Evolutionary conservation across 805 yeast species (phyloP).

Genomic region (Diddensiella santjacobensis): DNA sequence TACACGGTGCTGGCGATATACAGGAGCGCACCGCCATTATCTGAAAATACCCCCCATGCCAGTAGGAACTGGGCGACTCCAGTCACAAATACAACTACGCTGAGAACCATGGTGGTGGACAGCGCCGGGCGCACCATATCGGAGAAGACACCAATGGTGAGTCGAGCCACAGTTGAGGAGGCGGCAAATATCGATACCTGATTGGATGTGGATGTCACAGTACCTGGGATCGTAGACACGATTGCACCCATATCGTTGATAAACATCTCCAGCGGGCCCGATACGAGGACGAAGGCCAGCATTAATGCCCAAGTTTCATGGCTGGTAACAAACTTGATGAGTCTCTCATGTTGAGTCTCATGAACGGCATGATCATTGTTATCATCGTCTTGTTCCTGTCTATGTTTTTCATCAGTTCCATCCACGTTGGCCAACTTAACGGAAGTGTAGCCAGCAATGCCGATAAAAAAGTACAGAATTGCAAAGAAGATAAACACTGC

Average conservation of each 20-base stretch:
- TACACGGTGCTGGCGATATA: slow-evolving; percentile 44
- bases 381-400: slow-evolving; percentile 18
- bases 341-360: slow-evolving; percentile 26
- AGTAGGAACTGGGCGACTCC: slow-evolving; percentile 36
- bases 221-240: slow-evolving; percentile 39
- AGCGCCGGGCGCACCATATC: slow-evolving; percentile 48
- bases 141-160: slow-evolving; percentile 61
- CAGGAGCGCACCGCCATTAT: slow-evolving; percentile 21
- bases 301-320: slow-evolving; percentile 62
- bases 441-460: slow-evolving; percentile 26
- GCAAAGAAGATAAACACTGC: slow-evolving; percentile 24
- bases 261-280: slow-evolving; percentile 85
- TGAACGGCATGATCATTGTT: slow-evolving; percentile 21
- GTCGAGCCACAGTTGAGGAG: slow-evolving; percentile 66
- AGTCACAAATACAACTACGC: slow-evolving; percentile 35
- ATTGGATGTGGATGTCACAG: slow-evolving; percentile 22
- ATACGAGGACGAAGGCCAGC: slow-evolving; percentile 55
- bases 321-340: slow-evolving; percentile 42
- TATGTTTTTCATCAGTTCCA: slow-evolving; percentile 23
- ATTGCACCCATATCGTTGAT: slow-evolving; percentile 80
- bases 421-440: slow-evolving; percentile 34
- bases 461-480: slow-evolving; percentile 23
- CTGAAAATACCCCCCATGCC: slow-evolving; percentile 24
- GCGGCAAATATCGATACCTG: slow-evolving; percentile 59
- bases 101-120: slow-evolving; percentile 30